Percentiles rank a stretch among this genome's conserved stretches.
These are phyloP conservation scores for Nothomitra cinnamomea DNA, from an alignment of 2,329 filamentous ascomycete genomes.

Conservation along the genomic window DNA sequence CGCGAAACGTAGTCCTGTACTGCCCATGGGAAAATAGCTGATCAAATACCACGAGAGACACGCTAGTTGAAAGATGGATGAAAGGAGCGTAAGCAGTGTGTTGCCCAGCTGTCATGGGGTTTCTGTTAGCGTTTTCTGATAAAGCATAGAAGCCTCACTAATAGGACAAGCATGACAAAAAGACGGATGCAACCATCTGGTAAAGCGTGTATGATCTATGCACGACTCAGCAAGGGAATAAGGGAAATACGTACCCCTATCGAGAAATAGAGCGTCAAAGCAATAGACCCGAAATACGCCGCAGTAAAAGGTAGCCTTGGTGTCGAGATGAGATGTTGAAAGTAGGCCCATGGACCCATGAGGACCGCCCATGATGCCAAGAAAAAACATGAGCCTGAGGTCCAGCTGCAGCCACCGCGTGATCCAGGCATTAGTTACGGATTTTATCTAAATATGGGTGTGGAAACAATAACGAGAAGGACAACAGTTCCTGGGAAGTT, in stretches of 20 bases:
- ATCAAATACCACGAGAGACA: slow-evolving; percentile 84
- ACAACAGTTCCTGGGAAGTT: neutral
- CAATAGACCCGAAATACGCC: slow-evolving; percentile 87
- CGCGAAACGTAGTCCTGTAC: slow-evolving; percentile 69
- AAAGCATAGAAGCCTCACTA: too few relatives aligned
- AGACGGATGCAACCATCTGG: neutral
- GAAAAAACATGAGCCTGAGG: slow-evolving; percentile 79
- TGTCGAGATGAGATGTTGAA: slow-evolving; percentile 68
- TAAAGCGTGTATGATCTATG: neutral
- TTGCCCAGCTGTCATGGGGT: slow-evolving; percentile 48
- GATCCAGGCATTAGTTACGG: neutral
- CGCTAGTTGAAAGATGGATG: slow-evolving; percentile 66
- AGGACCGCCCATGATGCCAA: slow-evolving; percentile 82
- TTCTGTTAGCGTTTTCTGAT: neutral
- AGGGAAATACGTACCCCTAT: slow-evolving; percentile 54
- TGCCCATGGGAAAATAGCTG: slow-evolving; percentile 96
- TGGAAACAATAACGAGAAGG: neutral
- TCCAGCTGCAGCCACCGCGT: slow-evolving; percentile 51
- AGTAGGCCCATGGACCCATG: slow-evolving; percentile 77
- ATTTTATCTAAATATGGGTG: neutral
- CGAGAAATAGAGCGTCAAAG: slow-evolving; percentile 78
- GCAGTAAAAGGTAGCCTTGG: slow-evolving; percentile 81
- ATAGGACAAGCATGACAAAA: too few relatives aligned
- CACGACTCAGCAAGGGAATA: neutral
- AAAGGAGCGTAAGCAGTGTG: slow-evolving; percentile 69